Conservation (phyloP, 306 rosid genomes). For the Trichosanthes cucumerina region DNA sequence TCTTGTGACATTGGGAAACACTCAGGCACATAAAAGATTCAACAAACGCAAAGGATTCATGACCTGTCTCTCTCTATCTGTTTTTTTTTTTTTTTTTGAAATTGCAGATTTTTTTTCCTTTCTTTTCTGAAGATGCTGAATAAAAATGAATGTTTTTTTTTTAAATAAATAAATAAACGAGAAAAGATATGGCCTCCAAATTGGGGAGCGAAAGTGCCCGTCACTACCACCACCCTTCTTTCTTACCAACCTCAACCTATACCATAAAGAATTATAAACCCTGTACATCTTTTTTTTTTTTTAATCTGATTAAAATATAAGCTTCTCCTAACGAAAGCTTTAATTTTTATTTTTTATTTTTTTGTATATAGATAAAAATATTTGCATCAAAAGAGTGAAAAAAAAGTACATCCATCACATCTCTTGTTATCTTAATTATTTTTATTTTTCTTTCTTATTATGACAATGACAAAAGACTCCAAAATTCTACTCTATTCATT, state of each 20-base stretch:
- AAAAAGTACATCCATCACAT: too few relatives aligned
- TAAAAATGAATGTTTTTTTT: neutral
- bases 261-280: neutral
- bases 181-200: conserved; percentile 6
- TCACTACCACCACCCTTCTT: neutral
- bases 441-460: neutral
- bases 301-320: neutral
- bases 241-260: neutral
- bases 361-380: neutral
- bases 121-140: neutral
- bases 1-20: neutral
- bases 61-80: neutral
- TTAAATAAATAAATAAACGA: neutral
- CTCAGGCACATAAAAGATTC: neutral
- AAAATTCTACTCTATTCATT: neutral
- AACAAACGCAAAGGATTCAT: neutral
- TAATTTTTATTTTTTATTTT: neutral
- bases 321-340: neutral
- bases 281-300: neutral
- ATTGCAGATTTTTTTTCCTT: neutral
- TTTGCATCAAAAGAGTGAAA: neutral
- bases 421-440: too few relatives aligned
- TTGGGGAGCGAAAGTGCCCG: neutral
- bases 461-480: neutral
- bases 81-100: neutral